Conservation (phyloP, 305 asterid species). For the Fraxinus greggii region DNA sequence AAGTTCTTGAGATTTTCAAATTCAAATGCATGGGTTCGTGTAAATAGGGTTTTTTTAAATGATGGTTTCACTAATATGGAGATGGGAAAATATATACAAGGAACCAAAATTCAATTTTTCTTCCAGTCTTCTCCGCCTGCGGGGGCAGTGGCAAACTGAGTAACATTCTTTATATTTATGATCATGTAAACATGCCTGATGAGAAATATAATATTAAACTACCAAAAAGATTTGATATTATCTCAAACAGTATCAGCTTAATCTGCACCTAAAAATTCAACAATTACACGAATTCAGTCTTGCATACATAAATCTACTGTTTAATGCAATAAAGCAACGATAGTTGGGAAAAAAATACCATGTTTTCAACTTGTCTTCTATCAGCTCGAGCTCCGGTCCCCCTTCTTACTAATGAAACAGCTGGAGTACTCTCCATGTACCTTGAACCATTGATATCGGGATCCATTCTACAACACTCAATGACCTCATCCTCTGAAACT, state of each 20-base stretch:
- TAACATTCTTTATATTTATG: neutral
- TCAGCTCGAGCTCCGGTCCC: constrained; percentile 36
- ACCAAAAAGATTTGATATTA: neutral
- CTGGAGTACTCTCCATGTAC: constrained; percentile 32
- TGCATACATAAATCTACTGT: constrained; percentile 6
- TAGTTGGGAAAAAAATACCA: constrained; percentile 36
- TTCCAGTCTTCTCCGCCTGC: neutral
- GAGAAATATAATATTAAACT: neutral
- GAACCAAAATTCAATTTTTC: neutral
- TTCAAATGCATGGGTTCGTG: neutral
- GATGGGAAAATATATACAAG: neutral
- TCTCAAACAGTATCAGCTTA: constrained; percentile 3
- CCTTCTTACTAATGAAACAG: constrained; percentile 28
- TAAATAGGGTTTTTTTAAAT: neutral
- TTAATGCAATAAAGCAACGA: constrained; percentile 15
- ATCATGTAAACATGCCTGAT: neutral
- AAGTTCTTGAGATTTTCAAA: neutral
- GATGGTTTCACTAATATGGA: neutral
- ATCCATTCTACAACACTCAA: constrained; percentile 32
- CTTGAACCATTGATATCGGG: constrained; percentile 30
- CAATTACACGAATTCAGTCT: neutral
- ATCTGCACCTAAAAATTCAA: neutral
- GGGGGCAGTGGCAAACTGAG: neutral
- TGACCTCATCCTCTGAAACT: constrained; percentile 28
- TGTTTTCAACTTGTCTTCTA: constrained; percentile 43